Base-by-base conservation (phyloP, 2,329 filamentous ascomycete species). In the Cercospora sp. region DNA sequence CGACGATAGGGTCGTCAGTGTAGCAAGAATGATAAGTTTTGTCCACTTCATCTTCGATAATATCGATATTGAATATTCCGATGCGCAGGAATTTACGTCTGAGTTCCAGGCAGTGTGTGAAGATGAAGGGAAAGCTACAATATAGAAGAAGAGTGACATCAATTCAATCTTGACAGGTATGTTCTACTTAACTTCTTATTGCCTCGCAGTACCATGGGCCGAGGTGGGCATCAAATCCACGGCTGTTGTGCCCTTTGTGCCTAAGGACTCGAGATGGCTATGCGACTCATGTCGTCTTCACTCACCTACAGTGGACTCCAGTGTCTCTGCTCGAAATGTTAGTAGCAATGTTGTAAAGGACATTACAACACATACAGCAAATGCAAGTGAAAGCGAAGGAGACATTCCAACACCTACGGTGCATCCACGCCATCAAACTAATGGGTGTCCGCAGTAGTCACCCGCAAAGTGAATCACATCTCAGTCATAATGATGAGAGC, bases 391-490 rank as follows among this genome's bases (percentile, higher is more conserved):
- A 5, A 33, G 28, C 60, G 13, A 20, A 9, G 4, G 16, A 48
- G 39, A 12, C 5, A 26, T 26, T 12, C 10, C 1, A 53, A 12
- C 28, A 18, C 30, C n/a, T 58, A 30, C 30, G 55, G 60, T 18
- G 20, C 45, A 26, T 20, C 9, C 12, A 12, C 48, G 28, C 28
- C n/a, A 18, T n/a, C 48, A 23, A 30, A 28, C 61, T 55, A 42
- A 36, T 63, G 61, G 61, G n/a, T 63, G 61, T 20, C 42, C 45
- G 61, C 61, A 63, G 61, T 63, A 55, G 61, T 26, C 61, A 48
- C n/a, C 42, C 45, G 28, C 42, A 31, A 42, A 48, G 23, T 18
- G 18, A 45, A 45, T 51, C 23, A 48, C 33, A 48, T 18, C 10
- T 20, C 10, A 31, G 45, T 48, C 42, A 63, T 55, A 55, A 63